These are phyloP conservation scores for Cyberlindnera meyerae DNA, from an alignment of 805 yeast species.

Conservation along the genomic window DNA sequence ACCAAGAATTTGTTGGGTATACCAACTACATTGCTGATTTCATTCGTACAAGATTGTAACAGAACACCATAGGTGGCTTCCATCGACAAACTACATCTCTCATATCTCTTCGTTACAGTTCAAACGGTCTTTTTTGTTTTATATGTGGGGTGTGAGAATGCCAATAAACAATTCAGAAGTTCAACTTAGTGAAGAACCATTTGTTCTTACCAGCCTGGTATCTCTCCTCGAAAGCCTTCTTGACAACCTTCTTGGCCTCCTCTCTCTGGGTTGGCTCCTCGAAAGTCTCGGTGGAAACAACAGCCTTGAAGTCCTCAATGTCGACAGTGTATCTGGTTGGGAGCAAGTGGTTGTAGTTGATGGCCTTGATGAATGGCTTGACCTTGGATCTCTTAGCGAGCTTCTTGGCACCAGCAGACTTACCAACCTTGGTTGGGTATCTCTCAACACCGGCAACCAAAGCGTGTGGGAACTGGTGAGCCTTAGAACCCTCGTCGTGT, in stretches of 20 bases:
- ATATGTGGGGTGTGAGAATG: slow-evolving; percentile 7
- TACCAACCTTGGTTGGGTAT: slow-evolving; percentile 95
- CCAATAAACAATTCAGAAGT: slow-evolving; percentile 49
- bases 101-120: not conserved
- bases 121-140: not conserved
- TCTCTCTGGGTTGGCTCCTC: slow-evolving; percentile 97
- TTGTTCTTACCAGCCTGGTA: slow-evolving; percentile 99
- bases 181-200: slow-evolving; percentile 99
- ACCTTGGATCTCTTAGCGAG: slow-evolving; percentile 95
- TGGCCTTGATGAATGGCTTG: slow-evolving; percentile 98
- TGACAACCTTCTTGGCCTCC: slow-evolving; percentile 98
- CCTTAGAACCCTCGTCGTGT: slow-evolving; percentile 97
- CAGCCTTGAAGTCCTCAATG: slow-evolving; percentile 90
- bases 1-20: not conserved
- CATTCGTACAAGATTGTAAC: not conserved
- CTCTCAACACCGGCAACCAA: slow-evolving; percentile 99
- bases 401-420: slow-evolving; percentile 92
- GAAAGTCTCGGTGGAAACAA: slow-evolving; percentile 89
- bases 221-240: slow-evolving; percentile 98
- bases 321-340: slow-evolving; percentile 99
- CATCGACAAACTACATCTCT: too few species aligned
- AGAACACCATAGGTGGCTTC: too few species aligned
- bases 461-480: slow-evolving; percentile 99
- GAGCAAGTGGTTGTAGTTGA: slow-evolving; percentile 99
- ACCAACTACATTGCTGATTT: not conserved